Conservation (phyloP, 2,329 filamentous ascomycete species). For the Aspergillus sp. region DNA sequence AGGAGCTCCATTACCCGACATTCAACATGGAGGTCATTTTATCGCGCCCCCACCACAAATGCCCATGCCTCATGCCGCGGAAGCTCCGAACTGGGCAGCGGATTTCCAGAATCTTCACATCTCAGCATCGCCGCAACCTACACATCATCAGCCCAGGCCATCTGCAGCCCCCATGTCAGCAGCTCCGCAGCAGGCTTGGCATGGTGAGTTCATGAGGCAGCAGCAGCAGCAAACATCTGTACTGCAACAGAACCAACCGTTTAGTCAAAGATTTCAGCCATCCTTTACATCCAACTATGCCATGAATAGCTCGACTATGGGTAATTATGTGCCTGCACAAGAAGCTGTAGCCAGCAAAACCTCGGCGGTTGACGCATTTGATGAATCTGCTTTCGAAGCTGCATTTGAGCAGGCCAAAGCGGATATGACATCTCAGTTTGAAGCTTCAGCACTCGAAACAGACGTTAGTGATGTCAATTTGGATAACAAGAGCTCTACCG, state of each 20-base stretch:
- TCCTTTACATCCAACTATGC: slow-evolving; percentile 28
- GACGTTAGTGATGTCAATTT: slow-evolving; percentile 17
- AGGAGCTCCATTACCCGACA: slow-evolving; percentile 34
- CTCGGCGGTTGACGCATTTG: slow-evolving; percentile 34
- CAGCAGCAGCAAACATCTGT: slow-evolving; percentile 25
- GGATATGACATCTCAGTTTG: slow-evolving; percentile 34
- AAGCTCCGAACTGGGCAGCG: slow-evolving; percentile 41
- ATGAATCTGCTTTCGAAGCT: slow-evolving; percentile 48
- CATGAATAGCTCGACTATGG: slow-evolving; percentile 24
- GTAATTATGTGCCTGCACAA: slow-evolving; percentile 27
- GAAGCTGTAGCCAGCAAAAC: slow-evolving; percentile 21
- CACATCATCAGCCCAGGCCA: slow-evolving; percentile 51
- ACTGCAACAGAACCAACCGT: slow-evolving; percentile 22
- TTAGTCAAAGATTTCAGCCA: slow-evolving; percentile 28
- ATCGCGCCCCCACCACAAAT: slow-evolving; percentile 24
- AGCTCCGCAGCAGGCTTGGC: slow-evolving; percentile 51
- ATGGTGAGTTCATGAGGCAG: slow-evolving; percentile 57
- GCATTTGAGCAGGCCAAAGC: slow-evolving; percentile 44
- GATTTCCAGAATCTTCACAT: slow-evolving; percentile 49
- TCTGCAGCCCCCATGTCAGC: slow-evolving; percentile 36
- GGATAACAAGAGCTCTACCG: neutral
- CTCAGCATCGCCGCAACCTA: slow-evolving; percentile 39
- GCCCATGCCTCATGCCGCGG: slow-evolving; percentile 22
- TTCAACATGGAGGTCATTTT: slow-evolving; percentile 38
- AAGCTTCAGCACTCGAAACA: slow-evolving; percentile 15